Conservation (phyloP, 257 asterid species). For the Capsicum rhomboideum region DNA sequence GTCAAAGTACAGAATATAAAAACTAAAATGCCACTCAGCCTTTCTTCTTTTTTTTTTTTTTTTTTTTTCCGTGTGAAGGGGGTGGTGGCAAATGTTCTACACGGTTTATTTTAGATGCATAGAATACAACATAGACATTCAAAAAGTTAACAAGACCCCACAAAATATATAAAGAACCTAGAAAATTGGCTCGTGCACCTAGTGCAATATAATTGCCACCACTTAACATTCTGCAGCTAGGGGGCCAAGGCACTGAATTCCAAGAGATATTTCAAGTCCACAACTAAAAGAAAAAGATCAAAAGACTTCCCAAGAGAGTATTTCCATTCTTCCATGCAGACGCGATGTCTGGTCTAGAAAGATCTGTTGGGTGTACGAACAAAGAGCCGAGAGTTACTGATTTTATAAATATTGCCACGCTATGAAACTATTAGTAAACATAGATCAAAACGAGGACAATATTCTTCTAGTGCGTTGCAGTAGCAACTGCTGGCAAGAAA, state of each 20-base stretch:
- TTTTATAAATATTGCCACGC: background rate
- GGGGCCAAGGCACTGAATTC: background rate
- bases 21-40: background rate
- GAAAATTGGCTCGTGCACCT: conserved; percentile 6
- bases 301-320: background rate
- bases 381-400: background rate
- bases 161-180: background rate
- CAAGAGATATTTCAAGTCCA: background rate
- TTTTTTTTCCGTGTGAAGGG: background rate
- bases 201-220: background rate
- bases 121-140: background rate
- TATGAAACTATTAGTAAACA: background rate
- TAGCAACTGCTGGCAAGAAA: background rate
- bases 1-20: background rate
- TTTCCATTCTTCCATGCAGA: background rate
- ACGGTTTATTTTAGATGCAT: background rate
- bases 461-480: background rate
- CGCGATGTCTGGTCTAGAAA: background rate
- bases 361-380: background rate
- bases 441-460: background rate
- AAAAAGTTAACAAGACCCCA: background rate
- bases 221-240: background rate
- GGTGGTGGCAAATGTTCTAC: conserved; percentile 28
- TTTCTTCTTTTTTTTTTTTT: background rate
- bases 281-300: background rate